phyloP scores from a whole-genome alignment of 2,329 filamentous ascomycete genomes.

The Botrytis porri region DNA sequence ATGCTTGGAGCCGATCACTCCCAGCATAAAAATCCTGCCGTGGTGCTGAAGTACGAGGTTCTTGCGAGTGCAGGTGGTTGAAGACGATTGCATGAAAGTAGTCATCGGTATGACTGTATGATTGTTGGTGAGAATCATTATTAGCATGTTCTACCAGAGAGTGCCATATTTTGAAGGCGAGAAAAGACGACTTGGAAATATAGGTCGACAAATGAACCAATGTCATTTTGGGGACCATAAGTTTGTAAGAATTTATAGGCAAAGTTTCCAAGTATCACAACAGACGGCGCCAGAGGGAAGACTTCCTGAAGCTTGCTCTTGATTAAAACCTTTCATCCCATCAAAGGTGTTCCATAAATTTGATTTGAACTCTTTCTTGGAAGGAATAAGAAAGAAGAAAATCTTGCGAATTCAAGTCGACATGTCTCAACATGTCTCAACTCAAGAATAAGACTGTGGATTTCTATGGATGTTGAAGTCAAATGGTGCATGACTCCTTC shows the following conservation, averaged over 20 bases:
- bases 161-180: background rate
- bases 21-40: background rate
- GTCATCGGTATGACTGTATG: background rate
- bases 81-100: background rate
- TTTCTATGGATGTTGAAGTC: too few relatives aligned
- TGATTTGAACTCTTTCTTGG: too few relatives aligned
- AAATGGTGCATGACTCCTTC: too few relatives aligned
- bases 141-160: background rate
- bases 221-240: background rate
- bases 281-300: too few relatives aligned
- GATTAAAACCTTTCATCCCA: too few relatives aligned
- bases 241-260: background rate
- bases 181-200: background rate
- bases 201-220: background rate
- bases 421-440: too few relatives aligned
- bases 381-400: too few relatives aligned
- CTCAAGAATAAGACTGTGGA: too few relatives aligned
- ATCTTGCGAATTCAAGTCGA: too few relatives aligned
- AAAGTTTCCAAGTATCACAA: background rate
- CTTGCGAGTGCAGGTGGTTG: background rate
- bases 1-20: background rate
- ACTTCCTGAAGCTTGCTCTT: too few relatives aligned
- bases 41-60: background rate
- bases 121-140: background rate
- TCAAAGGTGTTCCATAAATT: too few relatives aligned